Evolutionary conservation across 768 basidiomycete genomes (phyloP), one percentile per base, ranked within the genome.

Genomic region (Boletus pseudo-olivaceus): DNA sequence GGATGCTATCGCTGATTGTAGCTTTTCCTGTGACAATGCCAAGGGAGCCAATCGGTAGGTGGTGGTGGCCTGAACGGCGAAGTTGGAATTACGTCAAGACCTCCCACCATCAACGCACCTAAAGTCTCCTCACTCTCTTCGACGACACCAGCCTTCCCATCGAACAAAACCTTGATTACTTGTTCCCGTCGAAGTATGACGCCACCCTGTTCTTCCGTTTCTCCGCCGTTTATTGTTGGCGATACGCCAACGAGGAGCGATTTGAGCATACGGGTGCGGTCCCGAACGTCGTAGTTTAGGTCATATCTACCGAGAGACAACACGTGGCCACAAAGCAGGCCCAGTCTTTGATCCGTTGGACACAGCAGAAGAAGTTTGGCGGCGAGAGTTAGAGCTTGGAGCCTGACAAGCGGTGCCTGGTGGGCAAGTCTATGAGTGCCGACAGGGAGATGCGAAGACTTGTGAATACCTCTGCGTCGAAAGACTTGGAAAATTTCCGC

Each of bases 271-370:
- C 96, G 81, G 5, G 84, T 86, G 26, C 95, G 85, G 67, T 98
- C 97, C 32, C 97, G 81, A 33, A 98, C 87, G 63, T 97, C 93
- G 70, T 91, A 96, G 63, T 88, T 84, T 19, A 73, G 62, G 71
- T 99, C 97, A 70, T 95, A 98, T 52, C 88, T 80, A 2, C 93
- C 95, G 19, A 97, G 80, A 2, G 82, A 80, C 54, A 97, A 82
- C 19, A 93, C 81, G 65, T 98, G 90, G 44, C 77, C 78, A 54
- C 76, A 77, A 41, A 94, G 75, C 8, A 85, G 77, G 2, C 66
- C 68, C 0, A 91, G 57, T 19, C 74, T 75, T 50, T 65, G 63
- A 61, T 83, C 75, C 17, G 73, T 67, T n/a, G 85, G 82, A 47
- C 78, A 81, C 27, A 93, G 74, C 19, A 90, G 80, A 51, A 90